phyloP scores from a whole-genome alignment of 192 early-diverging fungal genomes.

The Gryganskiella cystojenkinii region DNA sequence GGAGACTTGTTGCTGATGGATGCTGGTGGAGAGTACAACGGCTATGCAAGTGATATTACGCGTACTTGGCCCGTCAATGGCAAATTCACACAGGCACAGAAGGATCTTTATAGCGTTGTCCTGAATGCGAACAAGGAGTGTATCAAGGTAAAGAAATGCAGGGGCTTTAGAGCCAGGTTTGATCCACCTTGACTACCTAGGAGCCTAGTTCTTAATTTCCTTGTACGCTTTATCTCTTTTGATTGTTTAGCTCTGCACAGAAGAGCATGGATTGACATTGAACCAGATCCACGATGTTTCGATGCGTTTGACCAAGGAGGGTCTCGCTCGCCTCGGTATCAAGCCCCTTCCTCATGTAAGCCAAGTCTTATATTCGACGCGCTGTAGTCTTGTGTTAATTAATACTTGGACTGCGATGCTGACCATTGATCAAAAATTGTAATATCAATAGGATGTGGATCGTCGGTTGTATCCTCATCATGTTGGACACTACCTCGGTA shows the following conservation, averaged over 20 bases:
- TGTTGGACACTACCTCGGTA: constrained; percentile 92
- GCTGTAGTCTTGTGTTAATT: not conserved
- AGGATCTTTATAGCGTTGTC: constrained; percentile 86
- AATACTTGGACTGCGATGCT: not conserved
- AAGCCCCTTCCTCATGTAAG: constrained; percentile 63
- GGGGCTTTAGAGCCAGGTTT: not conserved
- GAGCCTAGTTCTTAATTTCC: not conserved
- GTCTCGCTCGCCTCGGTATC: constrained; percentile 79
- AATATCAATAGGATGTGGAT: constrained; percentile 75
- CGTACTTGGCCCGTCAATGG: constrained; percentile 95
- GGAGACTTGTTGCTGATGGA: constrained; percentile 92
- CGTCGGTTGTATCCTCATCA: constrained; percentile 91
- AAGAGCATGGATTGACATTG: constrained; percentile 67
- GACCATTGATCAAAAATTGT: not conserved
- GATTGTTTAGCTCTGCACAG: constrained; percentile 60
- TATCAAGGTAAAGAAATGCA: constrained; percentile 69
- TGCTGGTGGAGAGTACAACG: constrained; percentile 88
- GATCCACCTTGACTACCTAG: not conserved
- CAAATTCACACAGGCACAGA: constrained; percentile 82
- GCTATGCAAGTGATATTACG: constrained; percentile 93
- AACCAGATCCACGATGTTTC: constrained; percentile 87
- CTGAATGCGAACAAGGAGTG: constrained; percentile 86
- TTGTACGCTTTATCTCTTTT: not conserved
- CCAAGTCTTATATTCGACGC: not conserved
- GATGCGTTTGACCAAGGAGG: constrained; percentile 72